Percentiles rank a stretch among this genome's conserved stretches.
Evolutionary conservation across 1,284 basidiomycete genomes (phyloP).

Genomic region (Dichomitus squalens): DNA sequence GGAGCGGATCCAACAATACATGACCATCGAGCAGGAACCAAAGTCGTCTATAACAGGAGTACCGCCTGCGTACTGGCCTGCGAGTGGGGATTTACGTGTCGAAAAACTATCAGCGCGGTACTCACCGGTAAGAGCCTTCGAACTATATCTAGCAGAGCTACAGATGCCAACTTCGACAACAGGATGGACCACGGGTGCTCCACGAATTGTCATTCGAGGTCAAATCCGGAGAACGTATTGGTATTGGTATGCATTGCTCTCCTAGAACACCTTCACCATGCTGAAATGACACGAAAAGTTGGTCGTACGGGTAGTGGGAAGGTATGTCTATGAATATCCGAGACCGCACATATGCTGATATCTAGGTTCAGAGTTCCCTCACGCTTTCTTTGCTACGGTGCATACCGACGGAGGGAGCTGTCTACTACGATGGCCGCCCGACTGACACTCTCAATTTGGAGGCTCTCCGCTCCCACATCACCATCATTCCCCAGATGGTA

Average conservation of each 20-base stretch:
- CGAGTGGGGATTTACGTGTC: conserved; percentile 67
- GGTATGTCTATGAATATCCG: background rate
- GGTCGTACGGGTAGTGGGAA: conserved; percentile 63
- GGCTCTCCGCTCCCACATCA: conserved; percentile 49
- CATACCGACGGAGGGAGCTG: conserved; percentile 49
- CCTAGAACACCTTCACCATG: background rate
- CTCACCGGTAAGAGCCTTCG: conserved; percentile 33
- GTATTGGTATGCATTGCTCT: conserved; percentile 52
- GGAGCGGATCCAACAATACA: conserved; percentile 59
- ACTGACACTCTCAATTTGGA: conserved; percentile 61
- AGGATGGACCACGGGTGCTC: conserved; percentile 47
- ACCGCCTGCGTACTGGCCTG: conserved; percentile 82
- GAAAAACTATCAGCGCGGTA: conserved; percentile 64
- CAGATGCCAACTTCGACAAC: conserved; percentile 14
- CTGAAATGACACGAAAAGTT: conserved; percentile 28
- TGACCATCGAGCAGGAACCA: conserved; percentile 73
- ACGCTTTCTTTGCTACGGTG: conserved; percentile 45
- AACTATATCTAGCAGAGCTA: conserved; percentile 5
- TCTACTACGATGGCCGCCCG: conserved; percentile 37
- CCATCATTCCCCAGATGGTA: conserved; percentile 49
- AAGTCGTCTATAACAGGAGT: conserved; percentile 45
- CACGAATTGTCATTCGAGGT: conserved; percentile 47
- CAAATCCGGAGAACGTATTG: conserved; percentile 53
- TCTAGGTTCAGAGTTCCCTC: conserved; percentile 34
- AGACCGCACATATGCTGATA: background rate